Evolutionary conservation across 257 asterid genomes (phyloP).

Genomic region (Schizonepeta tenuifolia): DNA sequence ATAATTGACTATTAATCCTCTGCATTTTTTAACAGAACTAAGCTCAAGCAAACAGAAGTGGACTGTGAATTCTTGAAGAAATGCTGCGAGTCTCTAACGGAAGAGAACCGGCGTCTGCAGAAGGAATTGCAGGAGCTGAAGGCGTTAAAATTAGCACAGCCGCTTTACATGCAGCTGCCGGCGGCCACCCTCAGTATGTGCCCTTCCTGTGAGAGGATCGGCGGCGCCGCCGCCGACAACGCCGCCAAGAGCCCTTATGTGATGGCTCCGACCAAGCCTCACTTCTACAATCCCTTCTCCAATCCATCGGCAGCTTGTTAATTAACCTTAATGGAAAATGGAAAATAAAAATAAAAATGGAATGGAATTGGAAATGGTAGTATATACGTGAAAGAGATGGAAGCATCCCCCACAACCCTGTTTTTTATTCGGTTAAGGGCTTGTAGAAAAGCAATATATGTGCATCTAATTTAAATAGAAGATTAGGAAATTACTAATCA

Average conservation of each 20-base stretch:
- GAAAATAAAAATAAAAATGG: background rate
- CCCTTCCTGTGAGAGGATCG: conserved; percentile 76
- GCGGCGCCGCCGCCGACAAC: conserved; percentile 43
- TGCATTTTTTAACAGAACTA: conserved; percentile 53
- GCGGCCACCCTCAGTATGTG: conserved; percentile 91
- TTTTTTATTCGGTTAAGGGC: conserved; percentile 58
- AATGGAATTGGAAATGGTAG: background rate
- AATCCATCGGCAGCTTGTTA: conserved; percentile 69
- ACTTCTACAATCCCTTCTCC: conserved; percentile 59
- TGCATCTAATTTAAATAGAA: conserved; percentile 30
- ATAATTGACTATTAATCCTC: background rate
- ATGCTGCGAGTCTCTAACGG: conserved; percentile 87
- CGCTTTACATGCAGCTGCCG: conserved; percentile 81
- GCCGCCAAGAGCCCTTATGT: conserved; percentile 52
- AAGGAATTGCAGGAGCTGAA: conserved; percentile 88
- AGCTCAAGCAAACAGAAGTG: conserved; percentile 96
- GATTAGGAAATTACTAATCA: conserved; percentile 42
- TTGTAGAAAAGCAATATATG: conserved; percentile 27
- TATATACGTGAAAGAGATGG: conserved; percentile 32
- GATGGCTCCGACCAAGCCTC: conserved; percentile 61
- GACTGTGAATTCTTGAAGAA: conserved; percentile 93
- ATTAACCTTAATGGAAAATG: background rate
- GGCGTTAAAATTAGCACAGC: conserved; percentile 71
- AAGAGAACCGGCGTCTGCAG: conserved; percentile 83
- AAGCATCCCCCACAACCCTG: conserved; percentile 39